Evolutionary conservation across 208 protist species (phyloP), one percentile per base, ranked within the genome.

Genomic region (Trypanosoma scelopori): DNA sequence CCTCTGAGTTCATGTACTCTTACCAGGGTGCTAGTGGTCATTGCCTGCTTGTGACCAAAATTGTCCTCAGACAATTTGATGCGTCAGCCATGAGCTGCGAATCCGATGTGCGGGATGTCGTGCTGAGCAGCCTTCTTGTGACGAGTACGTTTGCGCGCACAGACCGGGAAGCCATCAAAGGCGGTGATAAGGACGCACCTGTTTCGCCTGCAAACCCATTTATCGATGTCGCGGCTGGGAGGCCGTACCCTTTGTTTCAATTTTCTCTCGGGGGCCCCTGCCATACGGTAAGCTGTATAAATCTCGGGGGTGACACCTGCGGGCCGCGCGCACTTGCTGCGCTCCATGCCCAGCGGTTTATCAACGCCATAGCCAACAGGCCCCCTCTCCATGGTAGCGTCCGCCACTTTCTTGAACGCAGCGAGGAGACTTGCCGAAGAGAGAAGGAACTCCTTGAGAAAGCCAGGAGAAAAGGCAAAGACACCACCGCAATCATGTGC

Each of bases 11-110:
- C 32, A 43, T 58, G 32, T 30, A 30, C 12, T 53, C 48, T 53
- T 11, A 42, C 7, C 11, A 28, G 15, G 23, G 43, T 45, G 35
- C 4, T 42, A 28, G 6, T 58, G 32, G n/a, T 20, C 28, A 43
- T 27, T 16, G 2, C 15, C 12, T 58, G 6, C 23, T 58, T 22
- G 9, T 58, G n/a, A 28, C 32, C 35, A 58, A n/a, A 39, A 45
- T 58, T 23, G 28, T 58, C 7, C 35, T 58, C 11, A 43, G 35
- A 42, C 53, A 58, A 25, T n/a, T 58, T 37, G 35, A 58, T 45
- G 6, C 9, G 3, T 22, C n/a, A 23, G 12, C 43, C 43, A n/a
- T 25, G 11, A 25, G 35, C 23, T 5, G 28, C 3, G 20, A 16
- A 45, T 42, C 28, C 3, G 22, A 37, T 4, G 28, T 25, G 35